Percentiles rank a stretch among this genome's conserved stretches.
Conservation (phyloP, 2,329 filamentous ascomycete genomes). For the Fusarium multiceps region DNA sequence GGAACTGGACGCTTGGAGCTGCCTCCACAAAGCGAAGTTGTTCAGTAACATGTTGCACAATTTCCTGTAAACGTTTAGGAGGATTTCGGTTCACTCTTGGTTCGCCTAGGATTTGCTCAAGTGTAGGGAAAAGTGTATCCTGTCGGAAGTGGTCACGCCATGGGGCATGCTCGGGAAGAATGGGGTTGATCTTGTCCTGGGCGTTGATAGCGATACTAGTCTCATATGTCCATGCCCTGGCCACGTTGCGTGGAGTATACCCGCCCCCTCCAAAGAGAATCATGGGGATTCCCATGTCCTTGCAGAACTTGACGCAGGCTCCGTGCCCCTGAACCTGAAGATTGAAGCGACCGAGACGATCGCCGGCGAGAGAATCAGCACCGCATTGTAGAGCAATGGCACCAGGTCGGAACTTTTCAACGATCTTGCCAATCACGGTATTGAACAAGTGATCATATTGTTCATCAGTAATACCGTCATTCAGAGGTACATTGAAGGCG, state of each 20-base stretch:
- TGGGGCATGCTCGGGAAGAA: conserved; percentile 82
- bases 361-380: conserved; percentile 92
- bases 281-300: conserved; percentile 81
- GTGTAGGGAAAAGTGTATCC: conserved; percentile 86
- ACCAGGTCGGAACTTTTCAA: conserved; percentile 85
- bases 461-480: conserved; percentile 90
- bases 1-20: conserved; percentile 88
- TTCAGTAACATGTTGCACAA: conserved; percentile 82
- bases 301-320: conserved; percentile 89
- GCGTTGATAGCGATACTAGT: conserved; percentile 88
- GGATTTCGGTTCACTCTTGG: conserved; percentile 82
- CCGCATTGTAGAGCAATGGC: conserved; percentile 96
- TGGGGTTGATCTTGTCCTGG: conserved; percentile 74
- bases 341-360: conserved; percentile 94
- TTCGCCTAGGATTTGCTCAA: conserved; percentile 78
- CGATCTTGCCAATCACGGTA: conserved; percentile 79
- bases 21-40: conserved; percentile 87
- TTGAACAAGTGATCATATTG: conserved; percentile 90
- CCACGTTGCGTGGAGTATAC: conserved; percentile 96
- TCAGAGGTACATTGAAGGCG: conserved; percentile 87
- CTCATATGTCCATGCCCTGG: conserved; percentile 96
- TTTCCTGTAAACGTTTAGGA: conserved; percentile 77
- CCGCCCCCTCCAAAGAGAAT: conserved; percentile 94
- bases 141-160: conserved; percentile 91
- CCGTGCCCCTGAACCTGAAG: conserved; percentile 95